Evolutionary conservation across 176 grass and related monocot genomes (phyloP).

Genomic region (Paspalum vaginatum): DNA sequence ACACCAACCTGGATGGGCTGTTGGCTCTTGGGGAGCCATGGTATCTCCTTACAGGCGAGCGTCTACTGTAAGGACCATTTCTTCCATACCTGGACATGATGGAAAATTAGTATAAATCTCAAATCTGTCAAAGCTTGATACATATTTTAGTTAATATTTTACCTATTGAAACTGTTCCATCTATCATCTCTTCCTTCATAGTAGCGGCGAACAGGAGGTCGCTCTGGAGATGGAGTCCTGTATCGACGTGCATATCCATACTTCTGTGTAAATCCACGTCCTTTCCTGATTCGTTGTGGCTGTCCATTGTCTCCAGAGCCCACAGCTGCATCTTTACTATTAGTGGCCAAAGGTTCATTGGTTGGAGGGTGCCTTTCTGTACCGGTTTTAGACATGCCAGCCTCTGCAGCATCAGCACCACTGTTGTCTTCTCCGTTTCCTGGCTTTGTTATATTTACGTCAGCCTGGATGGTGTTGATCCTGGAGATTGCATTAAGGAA

Average conservation of each 20-base stretch:
- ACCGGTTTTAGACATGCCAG: slow-evolving; percentile 39
- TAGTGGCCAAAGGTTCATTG: slow-evolving; percentile 49
- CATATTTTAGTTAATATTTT: slow-evolving; percentile 8
- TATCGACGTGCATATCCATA: slow-evolving; percentile 74
- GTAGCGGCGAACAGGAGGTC: slow-evolving; percentile 49
- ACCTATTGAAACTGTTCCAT: slow-evolving; percentile 66
- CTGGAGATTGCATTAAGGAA: slow-evolving; percentile 41
- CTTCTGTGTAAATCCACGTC: slow-evolving; percentile 73
- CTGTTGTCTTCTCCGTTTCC: slow-evolving; percentile 20
- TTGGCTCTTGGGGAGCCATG: slow-evolving; percentile 45
- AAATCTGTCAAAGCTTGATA: not conserved
- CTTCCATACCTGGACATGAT: slow-evolving; percentile 53
- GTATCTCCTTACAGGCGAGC: slow-evolving; percentile 56
- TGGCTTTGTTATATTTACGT: slow-evolving; percentile 24
- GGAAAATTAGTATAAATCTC: slow-evolving; percentile 20
- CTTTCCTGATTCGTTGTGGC: slow-evolving; percentile 71
- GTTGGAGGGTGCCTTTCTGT: slow-evolving; percentile 25
- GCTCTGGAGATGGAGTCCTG: slow-evolving; percentile 77
- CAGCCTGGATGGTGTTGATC: slow-evolving; percentile 22
- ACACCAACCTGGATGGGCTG: slow-evolving; percentile 67
- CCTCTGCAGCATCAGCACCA: slow-evolving; percentile 37
- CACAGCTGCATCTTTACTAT: slow-evolving; percentile 42
- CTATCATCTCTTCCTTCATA: slow-evolving; percentile 66
- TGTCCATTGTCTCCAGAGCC: slow-evolving; percentile 45
- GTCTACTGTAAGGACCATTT: slow-evolving; percentile 49